These are phyloP conservation scores for Boletus tylopilopsis DNA, from an alignment of 768 basidiomycete species.

Conservation along the genomic window DNA sequence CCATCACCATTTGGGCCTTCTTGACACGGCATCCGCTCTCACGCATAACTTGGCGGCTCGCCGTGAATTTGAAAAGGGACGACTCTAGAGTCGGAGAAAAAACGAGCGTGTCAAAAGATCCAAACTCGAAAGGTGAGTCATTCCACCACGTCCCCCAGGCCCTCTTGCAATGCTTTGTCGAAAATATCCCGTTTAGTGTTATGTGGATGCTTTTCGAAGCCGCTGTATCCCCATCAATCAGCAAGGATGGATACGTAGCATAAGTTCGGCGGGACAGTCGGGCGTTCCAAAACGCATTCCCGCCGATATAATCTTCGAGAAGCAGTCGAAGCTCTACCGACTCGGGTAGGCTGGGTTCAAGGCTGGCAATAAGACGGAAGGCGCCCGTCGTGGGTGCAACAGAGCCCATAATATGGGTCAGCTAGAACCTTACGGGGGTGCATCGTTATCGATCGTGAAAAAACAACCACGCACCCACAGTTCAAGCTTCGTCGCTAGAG, in stretches of 20 bases:
- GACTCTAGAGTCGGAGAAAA: neutral
- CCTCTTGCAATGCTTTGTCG: slow-evolving; percentile 60
- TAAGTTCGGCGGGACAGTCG: slow-evolving; percentile 41
- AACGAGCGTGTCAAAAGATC: slow-evolving; percentile 66
- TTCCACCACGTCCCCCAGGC: slow-evolving; percentile 68
- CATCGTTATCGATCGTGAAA: neutral
- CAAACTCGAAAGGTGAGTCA: slow-evolving; percentile 66
- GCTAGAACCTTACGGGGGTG: slow-evolving; percentile 34
- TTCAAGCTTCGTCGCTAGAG: slow-evolving; percentile 61
- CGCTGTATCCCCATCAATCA: slow-evolving; percentile 65
- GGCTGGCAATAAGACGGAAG: slow-evolving; percentile 72
- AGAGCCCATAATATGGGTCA: slow-evolving; percentile 66
- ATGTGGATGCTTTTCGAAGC: slow-evolving; percentile 63
- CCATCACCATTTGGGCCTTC: too few species aligned
- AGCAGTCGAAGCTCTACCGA: slow-evolving; percentile 80
- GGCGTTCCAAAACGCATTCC: slow-evolving; percentile 53
- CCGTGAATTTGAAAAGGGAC: slow-evolving; percentile 5
- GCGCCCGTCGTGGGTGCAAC: slow-evolving; percentile 55
- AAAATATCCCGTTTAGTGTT: slow-evolving; percentile 72
- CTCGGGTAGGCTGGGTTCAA: slow-evolving; percentile 60
- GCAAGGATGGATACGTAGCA: slow-evolving; percentile 37
- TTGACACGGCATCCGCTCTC: neutral
- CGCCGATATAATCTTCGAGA: slow-evolving; percentile 73
- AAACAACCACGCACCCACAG: slow-evolving; percentile 52
- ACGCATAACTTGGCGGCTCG: neutral